These are phyloP conservation scores for Emydomyces testavorans DNA, from an alignment of 2,329 filamentous ascomycete species.

Conservation along the genomic window DNA sequence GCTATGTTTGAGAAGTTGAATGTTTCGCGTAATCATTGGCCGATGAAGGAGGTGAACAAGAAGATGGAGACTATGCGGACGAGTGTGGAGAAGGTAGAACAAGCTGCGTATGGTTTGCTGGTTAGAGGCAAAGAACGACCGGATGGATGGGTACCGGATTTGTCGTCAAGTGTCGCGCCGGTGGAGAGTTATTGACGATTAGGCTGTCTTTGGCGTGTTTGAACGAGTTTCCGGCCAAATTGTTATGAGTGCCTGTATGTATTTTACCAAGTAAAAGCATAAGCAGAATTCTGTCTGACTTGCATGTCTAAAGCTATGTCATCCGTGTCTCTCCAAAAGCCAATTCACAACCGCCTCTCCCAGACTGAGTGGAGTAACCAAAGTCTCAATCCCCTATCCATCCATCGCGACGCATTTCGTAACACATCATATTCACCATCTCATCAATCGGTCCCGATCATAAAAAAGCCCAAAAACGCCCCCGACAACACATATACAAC, in stretches of 20 bases:
- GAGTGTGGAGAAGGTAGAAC: constrained; percentile 91
- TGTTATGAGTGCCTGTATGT: too few relatives aligned
- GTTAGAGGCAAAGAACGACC: constrained; percentile 81
- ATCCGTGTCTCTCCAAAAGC: too few relatives aligned
- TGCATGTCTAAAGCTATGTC: neutral
- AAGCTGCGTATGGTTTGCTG: constrained; percentile 72
- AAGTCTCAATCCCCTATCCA: neutral
- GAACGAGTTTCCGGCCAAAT: too few relatives aligned
- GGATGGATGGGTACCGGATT: constrained; percentile 81
- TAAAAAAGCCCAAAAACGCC: neutral
- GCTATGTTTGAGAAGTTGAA: constrained; percentile 64
- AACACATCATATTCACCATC: too few relatives aligned
- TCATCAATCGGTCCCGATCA: neutral
- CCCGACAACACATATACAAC: neutral
- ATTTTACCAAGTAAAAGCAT: too few relatives aligned
- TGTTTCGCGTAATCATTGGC: constrained; percentile 41
- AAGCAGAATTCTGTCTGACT: neutral
- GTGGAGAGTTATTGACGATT: constrained; percentile 29
- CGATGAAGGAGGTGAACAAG: constrained; percentile 54
- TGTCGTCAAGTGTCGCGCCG: constrained; percentile 36
- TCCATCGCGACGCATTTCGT: too few relatives aligned
- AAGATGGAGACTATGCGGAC: constrained; percentile 79
- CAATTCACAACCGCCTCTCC: too few relatives aligned
- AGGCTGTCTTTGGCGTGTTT: neutral
- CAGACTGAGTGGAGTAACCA: too few relatives aligned